A percentile compares a stretch with the other conserved stretches of the same genome.
Conservation (phyloP, 2,329 filamentous ascomycete genomes). For the Bretziella fagacearum region DNA sequence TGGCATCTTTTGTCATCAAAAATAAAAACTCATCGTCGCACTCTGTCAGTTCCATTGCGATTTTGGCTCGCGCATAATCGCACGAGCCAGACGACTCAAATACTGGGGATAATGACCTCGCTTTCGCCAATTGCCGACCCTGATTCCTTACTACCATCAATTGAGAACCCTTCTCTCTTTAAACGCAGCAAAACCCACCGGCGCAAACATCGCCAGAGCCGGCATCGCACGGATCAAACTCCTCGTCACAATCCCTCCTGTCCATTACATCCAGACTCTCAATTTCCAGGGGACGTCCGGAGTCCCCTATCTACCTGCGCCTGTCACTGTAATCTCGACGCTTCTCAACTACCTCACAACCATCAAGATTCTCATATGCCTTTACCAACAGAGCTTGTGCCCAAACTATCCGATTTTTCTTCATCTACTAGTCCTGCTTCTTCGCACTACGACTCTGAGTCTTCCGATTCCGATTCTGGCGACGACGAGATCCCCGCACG, state of each 20-base stretch:
- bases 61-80: not conserved
- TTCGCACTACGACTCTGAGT: not conserved
- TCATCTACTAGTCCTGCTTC: not conserved
- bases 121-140: slow-evolving; percentile 6
- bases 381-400: too few relatives aligned
- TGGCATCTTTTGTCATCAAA: too few relatives aligned
- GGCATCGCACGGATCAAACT: not conserved
- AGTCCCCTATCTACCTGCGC: too few relatives aligned
- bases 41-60: not conserved
- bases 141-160: slow-evolving; percentile 7
- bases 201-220: not conserved
- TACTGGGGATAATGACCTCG: slow-evolving; percentile 6
- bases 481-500: slow-evolving; percentile 13
- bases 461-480: not conserved
- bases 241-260: too few relatives aligned
- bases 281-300: too few relatives aligned
- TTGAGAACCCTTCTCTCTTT: slow-evolving; percentile 3
- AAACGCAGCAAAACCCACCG: not conserved
- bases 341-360: too few relatives aligned
- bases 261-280: too few relatives aligned
- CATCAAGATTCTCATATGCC: too few relatives aligned
- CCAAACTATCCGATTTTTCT: too few relatives aligned
- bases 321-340: too few relatives aligned
- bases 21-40: too few relatives aligned
- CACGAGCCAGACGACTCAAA: not conserved